A percentile compares a stretch with the other conserved stretches of the same genome.
Evolutionary conservation across 2,329 filamentous ascomycete species (phyloP).

Genomic region (Chalaropsis ovoidea): DNA sequence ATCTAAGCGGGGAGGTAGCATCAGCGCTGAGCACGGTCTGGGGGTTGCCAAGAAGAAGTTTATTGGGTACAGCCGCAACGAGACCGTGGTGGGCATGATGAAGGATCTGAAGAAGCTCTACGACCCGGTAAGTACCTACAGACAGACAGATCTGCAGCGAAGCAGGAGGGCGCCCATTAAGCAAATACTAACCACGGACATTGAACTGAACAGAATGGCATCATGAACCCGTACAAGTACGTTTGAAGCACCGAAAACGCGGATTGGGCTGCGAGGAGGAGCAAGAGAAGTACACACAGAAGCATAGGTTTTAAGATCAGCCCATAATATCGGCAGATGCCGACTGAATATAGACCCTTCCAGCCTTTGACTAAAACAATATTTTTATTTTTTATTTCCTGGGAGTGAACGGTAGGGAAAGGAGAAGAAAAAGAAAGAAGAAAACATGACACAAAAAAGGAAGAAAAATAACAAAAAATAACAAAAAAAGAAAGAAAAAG

Average conservation of each 20-base stretch:
- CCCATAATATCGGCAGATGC: not conserved
- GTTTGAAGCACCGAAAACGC: conserved; percentile 40
- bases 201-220: conserved; percentile 60
- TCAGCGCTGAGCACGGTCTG: conserved; percentile 91
- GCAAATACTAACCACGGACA: not conserved
- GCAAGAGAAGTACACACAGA: not conserved
- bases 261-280: not conserved
- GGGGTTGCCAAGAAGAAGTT: conserved; percentile 93
- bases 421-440: not conserved
- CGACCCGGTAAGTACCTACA: conserved; percentile 63
- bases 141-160: not conserved
- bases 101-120: conserved; percentile 89
- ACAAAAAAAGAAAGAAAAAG: not conserved
- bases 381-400: not conserved
- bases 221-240: conserved; percentile 99
- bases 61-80: conserved; percentile 82
- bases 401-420: not conserved
- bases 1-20: conserved; percentile 73
- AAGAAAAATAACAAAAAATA: not conserved
- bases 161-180: not conserved
- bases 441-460: not conserved
- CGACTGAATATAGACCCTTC: conserved; percentile 10
- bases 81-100: conserved; percentile 83
- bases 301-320: not conserved
- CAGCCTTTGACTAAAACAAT: conserved; percentile 1